Evolutionary conservation across 495 filamentous ascomycete genomes (phyloP), one percentile per base, ranked within the genome.

Genomic region (Xylaria longipes): DNA sequence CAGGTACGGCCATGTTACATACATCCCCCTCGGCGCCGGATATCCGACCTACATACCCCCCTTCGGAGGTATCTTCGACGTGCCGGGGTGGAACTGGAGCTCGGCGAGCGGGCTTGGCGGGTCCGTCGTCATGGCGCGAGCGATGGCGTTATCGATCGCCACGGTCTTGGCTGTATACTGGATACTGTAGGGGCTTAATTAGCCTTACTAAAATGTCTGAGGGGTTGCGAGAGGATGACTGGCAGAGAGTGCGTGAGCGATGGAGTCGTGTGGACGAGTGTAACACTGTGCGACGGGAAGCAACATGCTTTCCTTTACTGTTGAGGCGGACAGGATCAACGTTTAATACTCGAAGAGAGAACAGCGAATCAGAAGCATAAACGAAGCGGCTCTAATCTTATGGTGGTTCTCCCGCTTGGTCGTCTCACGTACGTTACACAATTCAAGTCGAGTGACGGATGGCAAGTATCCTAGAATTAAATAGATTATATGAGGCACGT

Each of bases 401-500:
- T 58, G 27, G 4, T 58, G 2, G 1, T n/a, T 58, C 27, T 29
- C 54, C 31, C 35, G 14, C 35, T n/a, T 14, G 35, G 7, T 61
- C n/a, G 25, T 12, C 58, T 39, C n/a, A 61, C n/a, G 11, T 41
- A 14, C 7, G 35, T 41, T 39, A 43, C 22, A 63, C 37, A 9
- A 15, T 43, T 20, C 25, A n/a, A 12, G 15, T 35, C 15, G 39
- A 48, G 33, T n/a, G 31, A 48, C 39, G 15, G 62, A n/a, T 65
- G 62, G 15, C 8, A 31, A 9, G 27, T 29, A 33, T 27, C 39
- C 25, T 45, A 27, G 15, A 2, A 27, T 29, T 48, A 22, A n/a
- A 35, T 52, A 37, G 45, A 66, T 45, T 52, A 52, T 50, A 65
- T 33, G 63, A 15, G 14, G 17, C 17, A 27, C 33, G 17, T 66